A percentile compares a stretch with the other conserved stretches of the same genome.
phyloP scores from a whole-genome alignment of 345 rosid species.

The Eucalyptus curtisii region DNA sequence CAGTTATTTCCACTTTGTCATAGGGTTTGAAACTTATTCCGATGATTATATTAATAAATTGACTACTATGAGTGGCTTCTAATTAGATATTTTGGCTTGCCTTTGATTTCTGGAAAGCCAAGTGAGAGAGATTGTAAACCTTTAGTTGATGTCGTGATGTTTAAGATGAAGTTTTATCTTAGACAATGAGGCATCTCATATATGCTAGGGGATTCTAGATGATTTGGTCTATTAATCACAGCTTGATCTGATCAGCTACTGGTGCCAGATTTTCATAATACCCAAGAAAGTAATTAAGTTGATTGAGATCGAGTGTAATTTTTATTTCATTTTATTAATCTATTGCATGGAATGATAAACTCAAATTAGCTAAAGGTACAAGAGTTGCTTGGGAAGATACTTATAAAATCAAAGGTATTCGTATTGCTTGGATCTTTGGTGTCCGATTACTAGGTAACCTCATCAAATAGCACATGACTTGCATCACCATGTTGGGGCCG shows the following conservation, averaged over 20 bases:
- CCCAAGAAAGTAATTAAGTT: neutral
- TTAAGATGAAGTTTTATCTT: neutral
- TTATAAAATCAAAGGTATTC: accelerated
- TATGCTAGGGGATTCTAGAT: neutral
- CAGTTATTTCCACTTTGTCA: accelerated
- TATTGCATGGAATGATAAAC: neutral
- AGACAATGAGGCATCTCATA: neutral
- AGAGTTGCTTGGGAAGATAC: neutral
- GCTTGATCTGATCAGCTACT: neutral
- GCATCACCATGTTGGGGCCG: too few species aligned
- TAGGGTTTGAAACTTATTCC: neutral
- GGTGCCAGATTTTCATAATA: neutral
- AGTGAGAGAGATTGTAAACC: neutral
- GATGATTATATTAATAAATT: neutral
- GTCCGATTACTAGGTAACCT: accelerated
- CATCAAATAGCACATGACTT: accelerated
- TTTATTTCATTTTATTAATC: too few species aligned
- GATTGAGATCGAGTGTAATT: neutral
- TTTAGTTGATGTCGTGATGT: neutral
- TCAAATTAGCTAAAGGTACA: neutral
- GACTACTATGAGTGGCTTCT: neutral
- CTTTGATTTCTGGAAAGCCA: neutral
- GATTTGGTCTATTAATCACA: neutral
- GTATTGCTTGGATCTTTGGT: accelerated
- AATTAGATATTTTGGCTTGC: neutral